phyloP scores from a whole-genome alignment of 805 yeast species.

The Saccharomyces cerevisiae region DNA sequence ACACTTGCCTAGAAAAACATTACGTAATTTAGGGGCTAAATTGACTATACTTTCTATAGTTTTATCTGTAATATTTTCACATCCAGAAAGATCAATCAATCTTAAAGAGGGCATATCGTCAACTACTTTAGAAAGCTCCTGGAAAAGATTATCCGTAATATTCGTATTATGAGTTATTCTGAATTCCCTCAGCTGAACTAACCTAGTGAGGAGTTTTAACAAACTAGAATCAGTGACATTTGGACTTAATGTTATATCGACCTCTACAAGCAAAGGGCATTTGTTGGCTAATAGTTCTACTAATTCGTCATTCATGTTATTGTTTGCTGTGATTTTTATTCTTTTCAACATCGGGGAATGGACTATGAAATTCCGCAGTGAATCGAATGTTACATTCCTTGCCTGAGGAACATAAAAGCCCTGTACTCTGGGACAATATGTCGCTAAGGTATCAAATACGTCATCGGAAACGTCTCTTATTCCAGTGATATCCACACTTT shows the following conservation, averaged over 20 bases:
- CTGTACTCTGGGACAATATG: slow-evolving; percentile 67
- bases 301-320: slow-evolving; percentile 54
- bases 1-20: slow-evolving; percentile 86
- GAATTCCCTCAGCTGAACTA: slow-evolving; percentile 75
- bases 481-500: slow-evolving; percentile 82
- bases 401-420: slow-evolving; percentile 89
- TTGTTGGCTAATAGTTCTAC: slow-evolving; percentile 52
- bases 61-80: slow-evolving; percentile 71
- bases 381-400: slow-evolving; percentile 54
- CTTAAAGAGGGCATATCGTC: slow-evolving; percentile 55
- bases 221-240: slow-evolving; percentile 60
- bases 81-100: slow-evolving; percentile 76
- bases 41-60: slow-evolving; percentile 63
- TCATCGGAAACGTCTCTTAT: slow-evolving; percentile 62
- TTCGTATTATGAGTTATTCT: slow-evolving; percentile 67
- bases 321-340: slow-evolving; percentile 69
- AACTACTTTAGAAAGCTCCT: slow-evolving; percentile 20
- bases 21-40: slow-evolving; percentile 78
- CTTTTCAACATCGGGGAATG: slow-evolving; percentile 72
- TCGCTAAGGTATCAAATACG: slow-evolving; percentile 59
- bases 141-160: slow-evolving; percentile 59
- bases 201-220: slow-evolving; percentile 45
- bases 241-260: slow-evolving; percentile 80
- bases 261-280: slow-evolving; percentile 78
- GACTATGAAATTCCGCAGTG: slow-evolving; percentile 49